Conservation (phyloP, 345 rosid genomes). For the Boechera retrofracta region DNA sequence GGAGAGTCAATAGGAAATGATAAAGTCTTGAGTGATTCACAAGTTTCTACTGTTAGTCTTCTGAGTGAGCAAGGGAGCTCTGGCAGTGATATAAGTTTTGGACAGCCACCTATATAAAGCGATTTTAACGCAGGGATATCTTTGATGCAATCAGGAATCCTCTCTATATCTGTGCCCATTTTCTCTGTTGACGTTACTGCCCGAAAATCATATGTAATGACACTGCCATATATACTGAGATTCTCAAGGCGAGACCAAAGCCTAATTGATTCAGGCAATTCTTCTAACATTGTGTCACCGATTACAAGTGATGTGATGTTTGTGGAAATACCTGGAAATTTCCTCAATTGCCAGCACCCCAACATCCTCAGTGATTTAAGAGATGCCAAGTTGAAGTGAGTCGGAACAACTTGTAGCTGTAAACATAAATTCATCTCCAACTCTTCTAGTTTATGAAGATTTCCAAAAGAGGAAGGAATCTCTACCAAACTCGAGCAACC, state of each 20-base stretch:
- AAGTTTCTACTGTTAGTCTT: rapidly evolving
- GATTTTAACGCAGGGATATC: background rate
- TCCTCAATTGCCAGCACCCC: slow-evolving; percentile 29
- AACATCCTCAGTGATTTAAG: background rate
- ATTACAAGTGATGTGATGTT: slow-evolving; percentile 1
- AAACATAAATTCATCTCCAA: slow-evolving; percentile 2
- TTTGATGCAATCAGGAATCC: slow-evolving; percentile 5
- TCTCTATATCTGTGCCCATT: background rate
- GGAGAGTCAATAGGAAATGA: background rate
- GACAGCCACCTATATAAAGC: background rate
- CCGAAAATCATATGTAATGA: background rate
- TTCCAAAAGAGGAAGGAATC: background rate
- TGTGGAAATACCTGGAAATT: slow-evolving; percentile 26
- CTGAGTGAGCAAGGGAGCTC: slow-evolving; percentile 24
- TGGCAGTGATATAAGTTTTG: slow-evolving; percentile 24
- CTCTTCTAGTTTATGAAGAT: slow-evolving; percentile 1
- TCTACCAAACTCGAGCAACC: background rate
- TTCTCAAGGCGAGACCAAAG: background rate
- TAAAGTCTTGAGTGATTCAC: slow-evolving; percentile 22
- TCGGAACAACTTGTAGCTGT: slow-evolving; percentile 14
- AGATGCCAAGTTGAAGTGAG: slow-evolving; percentile 12
- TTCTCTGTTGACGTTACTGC: background rate
- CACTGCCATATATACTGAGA: background rate
- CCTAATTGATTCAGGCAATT: background rate
- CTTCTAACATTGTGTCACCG: slow-evolving; percentile 23